These are phyloP conservation scores for Wolfiporia cocos DNA, from an alignment of 1,284 basidiomycete species.

Conservation along the genomic window DNA sequence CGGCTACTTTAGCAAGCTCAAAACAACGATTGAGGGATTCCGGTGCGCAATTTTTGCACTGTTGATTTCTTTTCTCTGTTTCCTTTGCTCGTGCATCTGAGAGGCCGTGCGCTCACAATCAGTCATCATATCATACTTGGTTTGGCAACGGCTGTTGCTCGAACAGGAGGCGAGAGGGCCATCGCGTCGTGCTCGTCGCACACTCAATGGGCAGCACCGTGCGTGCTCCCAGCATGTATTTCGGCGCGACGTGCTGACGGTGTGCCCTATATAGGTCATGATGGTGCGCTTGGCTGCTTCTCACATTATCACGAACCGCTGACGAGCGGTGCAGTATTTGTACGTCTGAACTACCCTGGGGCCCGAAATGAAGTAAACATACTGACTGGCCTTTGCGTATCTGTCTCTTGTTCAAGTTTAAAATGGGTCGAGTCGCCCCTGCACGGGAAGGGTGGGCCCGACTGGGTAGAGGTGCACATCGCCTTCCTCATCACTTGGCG, in stretches of 20 bases:
- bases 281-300: conserved; percentile 33
- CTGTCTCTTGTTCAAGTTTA: conserved; percentile 40
- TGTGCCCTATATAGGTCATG: conserved; percentile 39
- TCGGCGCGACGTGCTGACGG: not conserved
- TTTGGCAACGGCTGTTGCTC: too few relatives aligned
- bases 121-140: too few relatives aligned
- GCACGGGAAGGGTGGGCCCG: conserved; percentile 80
- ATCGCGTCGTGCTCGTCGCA: conserved; percentile 84
- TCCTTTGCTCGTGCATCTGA: not conserved
- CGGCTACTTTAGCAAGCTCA: conserved; percentile 87
- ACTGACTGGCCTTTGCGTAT: not conserved
- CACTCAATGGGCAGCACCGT: conserved; percentile 90
- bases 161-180: conserved; percentile 58
- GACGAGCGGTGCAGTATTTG: conserved; percentile 50
- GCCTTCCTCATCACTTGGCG: not conserved
- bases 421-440: conserved; percentile 95
- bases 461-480: conserved; percentile 81
- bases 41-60: conserved; percentile 38
- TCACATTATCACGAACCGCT: not conserved
- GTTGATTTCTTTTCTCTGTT: not conserved
- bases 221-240: conserved; percentile 19
- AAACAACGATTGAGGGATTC: conserved; percentile 81
- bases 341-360: conserved; percentile 32
- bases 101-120: too few relatives aligned
- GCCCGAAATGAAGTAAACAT: too few relatives aligned